Base-by-base conservation (phyloP, 495 filamentous ascomycete species). In the Lichina pygmaea region DNA sequence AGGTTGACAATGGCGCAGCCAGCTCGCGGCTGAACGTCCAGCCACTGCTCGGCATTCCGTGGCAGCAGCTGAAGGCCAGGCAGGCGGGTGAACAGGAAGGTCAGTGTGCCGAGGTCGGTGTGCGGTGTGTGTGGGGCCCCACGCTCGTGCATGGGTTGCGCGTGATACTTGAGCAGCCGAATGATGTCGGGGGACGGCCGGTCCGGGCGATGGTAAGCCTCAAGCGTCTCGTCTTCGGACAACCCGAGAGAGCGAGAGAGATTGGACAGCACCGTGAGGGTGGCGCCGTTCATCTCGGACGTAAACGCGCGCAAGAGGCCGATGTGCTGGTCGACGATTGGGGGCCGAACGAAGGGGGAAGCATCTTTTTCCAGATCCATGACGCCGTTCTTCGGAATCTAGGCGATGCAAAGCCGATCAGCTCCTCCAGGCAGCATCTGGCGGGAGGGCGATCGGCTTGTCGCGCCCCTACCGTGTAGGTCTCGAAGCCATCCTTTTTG, bases 51-150 rank as follows among this genome's bases (percentile, higher is more conserved):
- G 6, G 53, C 50, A 6, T 60, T 64, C 8, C 63, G 63, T 1
- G 62, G 60, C 0, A 64, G 62, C 47, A 73, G 58, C 53, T 75
- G 70, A 37, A 75, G 65, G 12, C 70, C 70, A 64, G 63, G 67
- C 55, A 72, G 60, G 53, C 66, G 59, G 46, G 55, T 60, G 61
- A 71, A 71, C 10, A 74, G 65, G 24, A 72, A 54, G 7, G 71
- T 73, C 46, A 72, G 58, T 34, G 63, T 65, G 54, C 65, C 64
- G 54, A 72, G 65, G 58, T 74, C 70, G 42, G 70, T 74, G 58
- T 74, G 69, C 58, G 66, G 67, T 53, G 68, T 55, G 50, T 58
- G 53, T 34, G 50, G 48, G 17, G 42, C 16, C 13, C 32, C 32
- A 10, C 17, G 15, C n/a, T 37, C 59, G 52, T 69, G 66, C 33